A percentile compares a stretch with the other conserved stretches of the same genome.
phyloP scores from a whole-genome alignment of 768 basidiomycete species.

The Mycena polygramma region DNA sequence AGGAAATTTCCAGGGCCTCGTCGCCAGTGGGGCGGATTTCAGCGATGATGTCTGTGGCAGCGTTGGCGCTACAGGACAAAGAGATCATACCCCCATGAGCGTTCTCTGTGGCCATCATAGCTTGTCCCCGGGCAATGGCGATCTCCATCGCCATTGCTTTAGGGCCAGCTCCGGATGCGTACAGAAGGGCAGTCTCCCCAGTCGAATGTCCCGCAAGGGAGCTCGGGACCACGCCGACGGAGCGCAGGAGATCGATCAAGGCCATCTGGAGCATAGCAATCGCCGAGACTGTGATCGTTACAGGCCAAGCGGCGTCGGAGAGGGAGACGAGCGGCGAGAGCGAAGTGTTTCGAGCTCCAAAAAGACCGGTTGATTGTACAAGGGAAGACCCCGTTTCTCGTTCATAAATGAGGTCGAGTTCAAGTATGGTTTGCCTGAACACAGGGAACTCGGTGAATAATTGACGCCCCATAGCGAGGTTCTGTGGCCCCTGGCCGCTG shows the following conservation, averaged over 20 bases:
- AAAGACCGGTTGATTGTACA: slow-evolving; percentile 45
- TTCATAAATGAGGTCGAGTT: slow-evolving; percentile 44
- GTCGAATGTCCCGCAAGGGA: slow-evolving; percentile 50
- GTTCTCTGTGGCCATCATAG: slow-evolving; percentile 34
- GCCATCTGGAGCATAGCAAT: slow-evolving; percentile 52
- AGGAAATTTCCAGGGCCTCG: no score
- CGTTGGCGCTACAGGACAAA: no score
- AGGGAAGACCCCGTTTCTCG: slow-evolving; percentile 42
- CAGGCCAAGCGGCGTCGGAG: slow-evolving; percentile 24
- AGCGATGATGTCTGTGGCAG: no score
- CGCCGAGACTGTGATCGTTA: slow-evolving; percentile 40
- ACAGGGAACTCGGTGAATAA: slow-evolving; percentile 41
- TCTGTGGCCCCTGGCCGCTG: slow-evolving; percentile 52
- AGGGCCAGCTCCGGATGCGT: slow-evolving; percentile 47
- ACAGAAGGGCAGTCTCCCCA: slow-evolving; percentile 51
- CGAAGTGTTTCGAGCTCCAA: slow-evolving; percentile 14
- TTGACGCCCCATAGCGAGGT: slow-evolving; percentile 49
- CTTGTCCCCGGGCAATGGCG: slow-evolving; percentile 48
- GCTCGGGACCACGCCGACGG: slow-evolving; percentile 43
- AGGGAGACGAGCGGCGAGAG: not conserved
- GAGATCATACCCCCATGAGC: no score
- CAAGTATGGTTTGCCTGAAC: slow-evolving; percentile 45
- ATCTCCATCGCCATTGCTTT: slow-evolving; percentile 48
- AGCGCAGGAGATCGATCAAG: slow-evolving; percentile 43
- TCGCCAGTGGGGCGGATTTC: no score